These are phyloP conservation scores for Hypoxylon sp. DNA, from an alignment of 2,329 filamentous ascomycete genomes.

Conservation along the genomic window DNA sequence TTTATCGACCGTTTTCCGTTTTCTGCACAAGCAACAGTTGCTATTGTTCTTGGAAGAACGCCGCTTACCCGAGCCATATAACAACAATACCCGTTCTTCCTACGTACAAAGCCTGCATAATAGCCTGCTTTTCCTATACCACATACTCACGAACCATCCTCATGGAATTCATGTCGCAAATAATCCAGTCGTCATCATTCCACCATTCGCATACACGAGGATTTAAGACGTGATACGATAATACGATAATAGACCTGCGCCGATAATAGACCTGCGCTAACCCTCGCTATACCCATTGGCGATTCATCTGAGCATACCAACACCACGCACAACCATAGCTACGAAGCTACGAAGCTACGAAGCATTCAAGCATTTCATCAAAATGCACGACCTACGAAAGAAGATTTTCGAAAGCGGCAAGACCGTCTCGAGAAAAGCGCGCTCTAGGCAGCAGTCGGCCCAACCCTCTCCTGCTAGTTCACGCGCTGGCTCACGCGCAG, in stretches of 20 bases:
- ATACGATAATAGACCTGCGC: too few species aligned
- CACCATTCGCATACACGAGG: constrained; percentile 40
- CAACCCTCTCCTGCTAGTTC: constrained; percentile 67
- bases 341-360: too few species aligned
- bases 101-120: constrained; percentile 14
- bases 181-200: constrained; percentile 32
- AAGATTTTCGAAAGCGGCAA: constrained; percentile 77
- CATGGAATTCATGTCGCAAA: constrained; percentile 44
- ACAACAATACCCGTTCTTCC: constrained; percentile 7
- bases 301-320: constrained; percentile 5
- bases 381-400: constrained; percentile 71
- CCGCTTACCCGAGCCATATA: constrained; percentile 3
- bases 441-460: constrained; percentile 63
- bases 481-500: constrained; percentile 65
- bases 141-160: constrained; percentile 41
- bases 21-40: constrained; percentile 1
- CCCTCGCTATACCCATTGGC: too few species aligned
- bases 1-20: constrained; percentile 26
- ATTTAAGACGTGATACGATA: constrained; percentile 41
- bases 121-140: too few species aligned
- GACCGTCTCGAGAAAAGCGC: constrained; percentile 74
- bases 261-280: too few species aligned
- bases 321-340: too few species aligned
- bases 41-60: constrained; percentile 6
- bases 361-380: too few species aligned